Evolutionary conservation across 768 basidiomycete genomes (phyloP).

Genomic region (Exsudoporus frostii): DNA sequence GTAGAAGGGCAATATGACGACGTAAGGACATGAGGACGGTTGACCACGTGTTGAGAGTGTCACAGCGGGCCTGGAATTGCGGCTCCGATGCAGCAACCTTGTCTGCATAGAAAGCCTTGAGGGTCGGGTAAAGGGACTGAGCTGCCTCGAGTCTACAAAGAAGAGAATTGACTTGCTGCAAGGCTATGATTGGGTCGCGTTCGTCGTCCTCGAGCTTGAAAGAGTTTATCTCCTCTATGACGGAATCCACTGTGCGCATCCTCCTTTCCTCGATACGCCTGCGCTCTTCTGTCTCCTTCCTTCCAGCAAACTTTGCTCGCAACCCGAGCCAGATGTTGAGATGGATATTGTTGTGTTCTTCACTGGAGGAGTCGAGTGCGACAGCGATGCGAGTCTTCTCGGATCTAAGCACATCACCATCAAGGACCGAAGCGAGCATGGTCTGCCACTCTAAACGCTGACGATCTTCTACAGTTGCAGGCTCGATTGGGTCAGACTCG

Average conservation of each 20-base stretch:
- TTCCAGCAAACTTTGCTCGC: constrained; percentile 78
- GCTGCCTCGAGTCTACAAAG: constrained; percentile 77
- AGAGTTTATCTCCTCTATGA: constrained; percentile 77
- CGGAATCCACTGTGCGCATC: constrained; percentile 72
- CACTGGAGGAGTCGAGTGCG: constrained; percentile 64
- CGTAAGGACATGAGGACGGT: constrained; percentile 85
- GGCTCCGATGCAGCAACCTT: constrained; percentile 65
- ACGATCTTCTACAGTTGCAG: constrained; percentile 68
- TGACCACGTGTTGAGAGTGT: constrained; percentile 89
- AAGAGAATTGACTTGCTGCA: constrained; percentile 61
- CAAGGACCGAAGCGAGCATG: constrained; percentile 89
- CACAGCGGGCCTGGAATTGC: constrained; percentile 76
- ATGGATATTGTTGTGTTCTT: constrained; percentile 66
- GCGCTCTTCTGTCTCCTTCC: constrained; percentile 79
- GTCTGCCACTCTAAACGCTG: constrained; percentile 95
- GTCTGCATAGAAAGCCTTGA: constrained; percentile 76
- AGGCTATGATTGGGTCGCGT: constrained; percentile 38
- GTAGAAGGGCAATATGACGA: constrained; percentile 74
- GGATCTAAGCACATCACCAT: constrained; percentile 90
- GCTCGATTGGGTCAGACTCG: constrained; percentile 63
- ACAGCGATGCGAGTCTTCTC: constrained; percentile 92
- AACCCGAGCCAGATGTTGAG: constrained; percentile 86
- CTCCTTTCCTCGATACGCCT: constrained; percentile 80
- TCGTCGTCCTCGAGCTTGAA: constrained; percentile 59
- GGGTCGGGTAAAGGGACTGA: constrained; percentile 82